These are phyloP conservation scores for Hemileia vastatrix DNA, from an alignment of 1,284 basidiomycete genomes.

Conservation along the genomic window DNA sequence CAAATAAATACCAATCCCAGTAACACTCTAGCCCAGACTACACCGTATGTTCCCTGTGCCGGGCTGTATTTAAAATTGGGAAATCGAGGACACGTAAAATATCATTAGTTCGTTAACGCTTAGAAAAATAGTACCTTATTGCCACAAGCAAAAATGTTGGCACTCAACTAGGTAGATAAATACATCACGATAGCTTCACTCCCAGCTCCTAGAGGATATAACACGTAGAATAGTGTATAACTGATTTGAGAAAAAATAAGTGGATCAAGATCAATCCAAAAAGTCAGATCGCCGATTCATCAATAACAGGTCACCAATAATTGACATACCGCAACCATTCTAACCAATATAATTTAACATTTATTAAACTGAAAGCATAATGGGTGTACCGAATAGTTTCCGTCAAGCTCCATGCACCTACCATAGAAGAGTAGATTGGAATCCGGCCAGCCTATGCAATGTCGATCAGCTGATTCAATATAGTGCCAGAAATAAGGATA, in stretches of 20 bases:
- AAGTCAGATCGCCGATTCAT: neutral
- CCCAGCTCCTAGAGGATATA: constrained; percentile 83
- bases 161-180: constrained; percentile 32
- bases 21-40: too few relatives aligned
- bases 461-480: neutral
- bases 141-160: too few relatives aligned
- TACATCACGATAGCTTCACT: constrained; percentile 81
- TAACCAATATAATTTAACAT: constrained; percentile 45
- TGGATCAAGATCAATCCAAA: neutral
- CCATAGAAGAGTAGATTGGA: constrained; percentile 80
- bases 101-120: too few relatives aligned
- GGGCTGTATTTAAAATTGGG: too few relatives aligned
- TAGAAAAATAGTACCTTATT: too few relatives aligned
- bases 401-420: constrained; percentile 83
- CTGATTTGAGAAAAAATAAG: constrained; percentile 40
- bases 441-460: constrained; percentile 52
- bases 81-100: too few relatives aligned
- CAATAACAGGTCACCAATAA: too few relatives aligned
- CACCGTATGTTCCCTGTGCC: too few relatives aligned
- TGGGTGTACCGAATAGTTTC: constrained; percentile 87
- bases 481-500: too few relatives aligned
- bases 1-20: too few relatives aligned
- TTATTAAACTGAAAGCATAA: constrained; percentile 66
- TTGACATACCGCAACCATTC: constrained; percentile 47
- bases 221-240: constrained; percentile 83